These are phyloP conservation scores for Boletus sensibilis DNA, from an alignment of 768 basidiomycete species.

Conservation along the genomic window DNA sequence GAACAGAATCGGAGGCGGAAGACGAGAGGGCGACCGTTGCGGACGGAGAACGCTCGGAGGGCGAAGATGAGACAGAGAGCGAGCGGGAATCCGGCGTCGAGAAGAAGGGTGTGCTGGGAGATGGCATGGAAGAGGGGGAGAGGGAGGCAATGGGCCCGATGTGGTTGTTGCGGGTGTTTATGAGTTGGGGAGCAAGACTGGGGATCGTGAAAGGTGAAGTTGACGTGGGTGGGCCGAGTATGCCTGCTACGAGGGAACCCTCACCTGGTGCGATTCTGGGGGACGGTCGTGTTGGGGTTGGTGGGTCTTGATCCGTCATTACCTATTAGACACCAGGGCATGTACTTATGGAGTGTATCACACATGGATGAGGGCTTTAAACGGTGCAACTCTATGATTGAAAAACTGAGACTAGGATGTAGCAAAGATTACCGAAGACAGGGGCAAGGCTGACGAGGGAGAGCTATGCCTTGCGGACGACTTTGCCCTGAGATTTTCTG, in stretches of 20 bases:
- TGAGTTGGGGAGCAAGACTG: slow-evolving; percentile 72
- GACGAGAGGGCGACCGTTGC: slow-evolving; percentile 51
- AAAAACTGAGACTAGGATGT: not conserved
- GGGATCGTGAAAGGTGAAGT: slow-evolving; percentile 36
- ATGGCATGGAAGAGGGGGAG: slow-evolving; percentile 40
- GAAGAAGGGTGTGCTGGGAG: slow-evolving; percentile 9
- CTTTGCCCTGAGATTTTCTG: slow-evolving; percentile 69
- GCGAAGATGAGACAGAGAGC: slow-evolving; percentile 30
- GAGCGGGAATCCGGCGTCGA: slow-evolving; percentile 28
- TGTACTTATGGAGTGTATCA: slow-evolving; percentile 11
- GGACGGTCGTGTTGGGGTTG: slow-evolving; percentile 1
- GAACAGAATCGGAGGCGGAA: slow-evolving; percentile 75
- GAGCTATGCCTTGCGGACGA: slow-evolving; percentile 34
- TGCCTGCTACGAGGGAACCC: slow-evolving; percentile 16
- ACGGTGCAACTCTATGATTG: slow-evolving; percentile 15
- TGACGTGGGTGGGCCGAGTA: slow-evolving; percentile 17
- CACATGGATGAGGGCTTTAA: slow-evolving; percentile 5
- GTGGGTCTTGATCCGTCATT: slow-evolving; percentile 17
- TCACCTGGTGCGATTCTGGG: slow-evolving; percentile 13
- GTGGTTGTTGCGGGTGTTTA: slow-evolving; percentile 77
- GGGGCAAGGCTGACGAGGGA: not conserved
- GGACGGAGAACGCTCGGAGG: slow-evolving; percentile 32
- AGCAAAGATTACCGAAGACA: not conserved
- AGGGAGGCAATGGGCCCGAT: slow-evolving; percentile 64
- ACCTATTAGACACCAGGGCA: not conserved